These are phyloP conservation scores for Croton setiger DNA, from an alignment of 441 rosid genomes.

Conservation along the genomic window DNA sequence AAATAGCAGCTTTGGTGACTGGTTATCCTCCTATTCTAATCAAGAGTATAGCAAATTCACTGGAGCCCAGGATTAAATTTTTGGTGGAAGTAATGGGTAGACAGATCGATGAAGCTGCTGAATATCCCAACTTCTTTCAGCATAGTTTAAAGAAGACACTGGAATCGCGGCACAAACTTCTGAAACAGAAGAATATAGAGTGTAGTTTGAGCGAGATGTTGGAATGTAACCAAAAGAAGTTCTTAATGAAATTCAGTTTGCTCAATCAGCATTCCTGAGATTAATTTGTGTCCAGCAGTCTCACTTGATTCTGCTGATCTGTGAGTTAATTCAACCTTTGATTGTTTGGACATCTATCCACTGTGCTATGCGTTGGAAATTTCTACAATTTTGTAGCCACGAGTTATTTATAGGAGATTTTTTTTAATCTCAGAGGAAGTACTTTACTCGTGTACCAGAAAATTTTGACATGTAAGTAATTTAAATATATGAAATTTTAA, in stretches of 20 bases:
- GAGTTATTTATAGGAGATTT: background rate
- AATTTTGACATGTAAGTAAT: background rate
- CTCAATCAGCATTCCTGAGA: conserved; percentile 28
- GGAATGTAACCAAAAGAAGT: conserved; percentile 75
- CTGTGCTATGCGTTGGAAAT: background rate
- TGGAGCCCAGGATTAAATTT: conserved; percentile 80
- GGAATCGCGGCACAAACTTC: conserved; percentile 61
- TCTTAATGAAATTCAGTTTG: conserved; percentile 55
- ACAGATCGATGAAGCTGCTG: conserved; percentile 63
- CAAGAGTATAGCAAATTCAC: conserved; percentile 74
- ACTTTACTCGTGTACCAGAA: background rate
- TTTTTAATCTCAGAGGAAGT: background rate
- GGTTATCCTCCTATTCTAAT: conserved; percentile 78
- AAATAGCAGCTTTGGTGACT: conserved; percentile 61
- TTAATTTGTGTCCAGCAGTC: conserved; percentile 9
- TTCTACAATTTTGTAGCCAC: background rate
- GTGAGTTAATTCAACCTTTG: conserved; percentile 1
- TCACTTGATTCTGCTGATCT: background rate
- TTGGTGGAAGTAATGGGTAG: conserved; percentile 84
- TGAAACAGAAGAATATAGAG: conserved; percentile 50
- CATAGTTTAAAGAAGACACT: conserved; percentile 83
- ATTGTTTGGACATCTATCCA: background rate
- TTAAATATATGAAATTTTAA: background rate
- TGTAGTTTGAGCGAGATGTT: conserved; percentile 91
- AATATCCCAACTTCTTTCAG: conserved; percentile 75